A percentile compares a stretch with the other conserved stretches of the same genome.
phyloP scores from a whole-genome alignment of 2,329 filamentous ascomycete species.

The Stachybotrys chartarum region DNA sequence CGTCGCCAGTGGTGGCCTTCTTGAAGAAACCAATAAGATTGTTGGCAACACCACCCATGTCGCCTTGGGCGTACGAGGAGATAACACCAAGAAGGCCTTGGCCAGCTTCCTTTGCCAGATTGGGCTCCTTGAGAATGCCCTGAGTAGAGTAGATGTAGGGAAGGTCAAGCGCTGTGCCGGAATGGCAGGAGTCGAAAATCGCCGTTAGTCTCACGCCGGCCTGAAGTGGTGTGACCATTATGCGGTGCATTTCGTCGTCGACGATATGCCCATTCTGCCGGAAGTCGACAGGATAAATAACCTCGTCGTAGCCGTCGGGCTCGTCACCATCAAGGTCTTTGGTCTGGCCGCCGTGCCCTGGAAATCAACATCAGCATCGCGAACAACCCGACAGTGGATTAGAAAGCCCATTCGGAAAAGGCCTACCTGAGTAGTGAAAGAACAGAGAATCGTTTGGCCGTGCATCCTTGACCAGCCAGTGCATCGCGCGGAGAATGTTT shows the following conservation, averaged over 20 bases:
- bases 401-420: constrained; percentile 14
- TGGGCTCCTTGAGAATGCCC: constrained; percentile 61
- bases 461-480: constrained; percentile 94
- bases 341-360: constrained; percentile 75
- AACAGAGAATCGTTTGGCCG: constrained; percentile 90
- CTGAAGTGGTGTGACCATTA: constrained; percentile 55
- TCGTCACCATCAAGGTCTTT: constrained; percentile 74
- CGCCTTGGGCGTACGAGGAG: constrained; percentile 57
- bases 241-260: constrained; percentile 75
- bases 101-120: constrained; percentile 60
- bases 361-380: background rate
- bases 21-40: constrained; percentile 81
- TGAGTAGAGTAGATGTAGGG: constrained; percentile 65
- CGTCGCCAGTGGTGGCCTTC: constrained; percentile 75
- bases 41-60: constrained; percentile 74
- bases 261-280: constrained; percentile 73
- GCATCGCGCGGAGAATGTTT: constrained; percentile 93
- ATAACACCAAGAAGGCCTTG: constrained; percentile 55
- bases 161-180: constrained; percentile 57
- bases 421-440: constrained; percentile 86
- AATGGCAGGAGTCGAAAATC: constrained; percentile 62
- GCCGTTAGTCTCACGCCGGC: constrained; percentile 52
- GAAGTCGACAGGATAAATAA: constrained; percentile 80
- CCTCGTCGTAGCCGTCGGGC: constrained; percentile 75
- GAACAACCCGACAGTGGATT: background rate